Conservation (phyloP, 2,329 filamentous ascomycete species). For the Allantophomopsis lycopodina region DNA sequence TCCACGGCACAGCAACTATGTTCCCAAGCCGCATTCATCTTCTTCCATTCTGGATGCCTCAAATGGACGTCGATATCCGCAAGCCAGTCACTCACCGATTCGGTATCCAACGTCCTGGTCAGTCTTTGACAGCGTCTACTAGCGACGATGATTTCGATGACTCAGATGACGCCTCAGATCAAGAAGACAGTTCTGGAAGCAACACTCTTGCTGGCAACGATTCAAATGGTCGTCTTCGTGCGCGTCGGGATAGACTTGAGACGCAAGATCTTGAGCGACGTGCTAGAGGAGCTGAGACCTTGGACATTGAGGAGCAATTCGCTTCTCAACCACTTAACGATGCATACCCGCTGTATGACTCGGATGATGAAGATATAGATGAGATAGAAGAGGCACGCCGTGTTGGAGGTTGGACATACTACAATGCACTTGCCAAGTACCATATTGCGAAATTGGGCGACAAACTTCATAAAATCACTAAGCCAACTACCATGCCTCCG, state of each 20-base stretch:
- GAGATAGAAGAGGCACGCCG: constrained; percentile 65
- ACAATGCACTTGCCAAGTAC: constrained; percentile 38
- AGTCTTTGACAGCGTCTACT: constrained; percentile 62
- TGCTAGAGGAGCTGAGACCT: constrained; percentile 21
- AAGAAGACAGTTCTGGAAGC: constrained; percentile 23
- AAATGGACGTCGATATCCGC: constrained; percentile 96
- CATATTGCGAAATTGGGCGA: constrained; percentile 10
- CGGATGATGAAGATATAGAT: constrained; percentile 63
- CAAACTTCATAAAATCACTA: constrained; percentile 8
- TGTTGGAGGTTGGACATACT: constrained; percentile 66
- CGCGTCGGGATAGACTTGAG: constrained; percentile 8
- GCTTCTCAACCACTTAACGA: constrained; percentile 44
- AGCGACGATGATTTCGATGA: constrained; percentile 66
- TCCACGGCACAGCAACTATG: constrained; percentile 80
- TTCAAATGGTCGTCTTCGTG: constrained; percentile 8
- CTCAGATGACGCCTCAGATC: constrained; percentile 57
- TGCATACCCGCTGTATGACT: constrained; percentile 83
- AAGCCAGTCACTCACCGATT: constrained; percentile 84
- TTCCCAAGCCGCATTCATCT: constrained; percentile 82
- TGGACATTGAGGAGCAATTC: constrained; percentile 79
- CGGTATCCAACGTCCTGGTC: constrained; percentile 70
- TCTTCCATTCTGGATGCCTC: constrained; percentile 92
- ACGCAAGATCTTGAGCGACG: constrained; percentile 8
- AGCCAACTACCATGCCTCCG: constrained; percentile 30
- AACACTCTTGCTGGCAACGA: constrained; percentile 4